These are phyloP conservation scores for Monosporozyma aquatica DNA, from an alignment of 805 yeast genomes.

Conservation along the genomic window DNA sequence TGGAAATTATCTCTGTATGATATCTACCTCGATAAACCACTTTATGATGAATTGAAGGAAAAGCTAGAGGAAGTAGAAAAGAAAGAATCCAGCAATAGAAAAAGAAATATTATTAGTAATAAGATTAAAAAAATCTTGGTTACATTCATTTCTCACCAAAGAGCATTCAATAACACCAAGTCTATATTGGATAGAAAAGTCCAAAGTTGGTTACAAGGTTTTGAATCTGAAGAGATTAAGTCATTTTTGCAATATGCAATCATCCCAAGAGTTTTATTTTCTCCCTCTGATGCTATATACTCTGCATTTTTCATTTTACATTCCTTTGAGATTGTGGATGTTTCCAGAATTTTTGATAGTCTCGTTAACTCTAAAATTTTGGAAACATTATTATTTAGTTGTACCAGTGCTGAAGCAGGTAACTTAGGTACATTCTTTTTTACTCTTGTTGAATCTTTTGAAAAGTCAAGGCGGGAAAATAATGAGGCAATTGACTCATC, in stretches of 20 bases:
- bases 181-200: slow-evolving; percentile 8
- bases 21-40: slow-evolving; percentile 41
- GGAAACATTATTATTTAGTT: slow-evolving; percentile 53
- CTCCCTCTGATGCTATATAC: slow-evolving; percentile 75
- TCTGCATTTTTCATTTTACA: slow-evolving; percentile 51
- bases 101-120: slow-evolving; percentile 11
- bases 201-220: slow-evolving; percentile 11
- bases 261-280: slow-evolving; percentile 67
- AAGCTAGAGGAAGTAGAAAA: slow-evolving; percentile 11
- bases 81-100: slow-evolving; percentile 11
- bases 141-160: slow-evolving; percentile 18
- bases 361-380: slow-evolving; percentile 43
- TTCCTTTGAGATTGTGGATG: slow-evolving; percentile 36
- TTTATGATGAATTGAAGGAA: slow-evolving; percentile 41
- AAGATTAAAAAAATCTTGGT: slow-evolving; percentile 13
- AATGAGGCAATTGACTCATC: slow-evolving; percentile 23
- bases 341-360: slow-evolving; percentile 35
- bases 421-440: slow-evolving; percentile 68
- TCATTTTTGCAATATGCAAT: slow-evolving; percentile 54
- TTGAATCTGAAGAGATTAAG: slow-evolving; percentile 18
- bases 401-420: slow-evolving; percentile 72
- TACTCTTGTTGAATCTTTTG: slow-evolving; percentile 42
- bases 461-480: slow-evolving; percentile 35
- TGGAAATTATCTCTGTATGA: slow-evolving; percentile 74
- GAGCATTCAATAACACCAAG: slow-evolving; percentile 9